These are phyloP conservation scores for Cercospora janseana DNA, from an alignment of 2,329 filamentous ascomycete genomes.

Conservation along the genomic window DNA sequence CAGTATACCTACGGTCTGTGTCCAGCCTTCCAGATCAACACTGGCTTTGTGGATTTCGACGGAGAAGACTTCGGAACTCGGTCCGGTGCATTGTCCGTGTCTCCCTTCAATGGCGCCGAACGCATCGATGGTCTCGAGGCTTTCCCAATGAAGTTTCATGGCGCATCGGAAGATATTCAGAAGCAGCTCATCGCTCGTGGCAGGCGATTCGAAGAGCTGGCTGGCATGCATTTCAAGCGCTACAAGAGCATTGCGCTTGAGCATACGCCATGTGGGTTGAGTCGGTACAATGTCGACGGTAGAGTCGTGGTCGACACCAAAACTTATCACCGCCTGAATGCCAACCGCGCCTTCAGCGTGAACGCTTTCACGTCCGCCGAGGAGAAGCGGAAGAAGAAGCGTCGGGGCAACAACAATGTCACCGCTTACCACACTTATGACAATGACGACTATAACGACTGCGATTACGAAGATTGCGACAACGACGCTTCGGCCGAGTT, in stretches of 20 bases:
- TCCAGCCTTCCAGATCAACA: slow-evolving; percentile 31
- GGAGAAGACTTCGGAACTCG: slow-evolving; percentile 34
- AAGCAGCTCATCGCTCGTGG: slow-evolving; percentile 30
- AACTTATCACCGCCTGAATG: slow-evolving; percentile 33
- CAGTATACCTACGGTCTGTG: slow-evolving; percentile 29
- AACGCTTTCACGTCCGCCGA: slow-evolving; percentile 25
- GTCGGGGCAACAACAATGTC: slow-evolving; percentile 26
- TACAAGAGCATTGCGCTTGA: slow-evolving; percentile 33
- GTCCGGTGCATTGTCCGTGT: slow-evolving; percentile 14
- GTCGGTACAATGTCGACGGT: slow-evolving; percentile 31
- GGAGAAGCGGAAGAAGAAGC: slow-evolving; percentile 23
- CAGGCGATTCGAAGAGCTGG: slow-evolving; percentile 28
- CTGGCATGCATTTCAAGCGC: slow-evolving; percentile 33
- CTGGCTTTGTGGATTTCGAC: slow-evolving; percentile 39
- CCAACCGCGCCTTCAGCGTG: slow-evolving; percentile 29
- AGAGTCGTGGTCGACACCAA: slow-evolving; percentile 34
- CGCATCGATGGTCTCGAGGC: slow-evolving; percentile 30
- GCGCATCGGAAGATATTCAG: slow-evolving; percentile 19
- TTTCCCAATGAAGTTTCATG: slow-evolving; percentile 28
- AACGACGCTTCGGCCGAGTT: slow-evolving; percentile 29
- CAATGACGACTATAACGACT: slow-evolving; percentile 7
- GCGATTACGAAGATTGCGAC: slow-evolving; percentile 26
- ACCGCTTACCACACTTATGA: too few species aligned
- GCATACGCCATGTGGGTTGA: slow-evolving; percentile 20
- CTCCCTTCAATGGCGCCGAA: slow-evolving; percentile 27